phyloP scores from a whole-genome alignment of 75 land plant genomes.

The Cupressus sempervirens region DNA sequence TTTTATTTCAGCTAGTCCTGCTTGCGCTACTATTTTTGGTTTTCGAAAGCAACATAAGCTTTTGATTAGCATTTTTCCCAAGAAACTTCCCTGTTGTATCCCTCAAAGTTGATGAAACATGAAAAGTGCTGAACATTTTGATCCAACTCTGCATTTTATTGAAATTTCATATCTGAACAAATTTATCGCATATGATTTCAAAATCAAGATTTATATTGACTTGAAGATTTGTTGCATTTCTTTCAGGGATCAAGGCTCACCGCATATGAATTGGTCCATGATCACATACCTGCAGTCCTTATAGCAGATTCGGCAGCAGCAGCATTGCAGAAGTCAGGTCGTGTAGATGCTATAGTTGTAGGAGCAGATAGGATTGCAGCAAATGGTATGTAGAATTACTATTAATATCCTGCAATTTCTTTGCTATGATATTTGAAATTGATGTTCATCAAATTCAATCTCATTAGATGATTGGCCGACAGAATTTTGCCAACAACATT shows the following conservation, averaged over 20 bases:
- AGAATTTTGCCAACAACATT: background rate
- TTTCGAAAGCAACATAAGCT: background rate
- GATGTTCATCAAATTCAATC: background rate
- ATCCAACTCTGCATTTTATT: background rate
- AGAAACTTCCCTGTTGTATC: background rate
- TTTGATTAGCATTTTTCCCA: background rate
- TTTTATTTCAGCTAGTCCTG: background rate
- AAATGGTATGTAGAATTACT: constrained; percentile 56
- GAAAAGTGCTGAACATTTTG: background rate
- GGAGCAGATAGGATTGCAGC: constrained; percentile 98
- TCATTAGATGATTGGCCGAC: background rate
- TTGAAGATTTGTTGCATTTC: background rate
- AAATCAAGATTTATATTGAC: background rate
- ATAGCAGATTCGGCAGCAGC: constrained; percentile 98
- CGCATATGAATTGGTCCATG: constrained; percentile 93
- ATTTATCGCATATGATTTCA: background rate
- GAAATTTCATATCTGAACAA: background rate
- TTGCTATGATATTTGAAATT: background rate
- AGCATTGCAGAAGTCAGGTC: constrained; percentile 65
- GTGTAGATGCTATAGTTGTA: constrained; percentile 86
- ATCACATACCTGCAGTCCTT: constrained; percentile 86
- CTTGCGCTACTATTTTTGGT: background rate
- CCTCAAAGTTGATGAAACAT: background rate
- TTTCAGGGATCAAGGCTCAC: constrained; percentile 96
- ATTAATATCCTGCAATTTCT: background rate